Percentiles rank a stretch among this genome's conserved stretches.
Conservation (phyloP, 805 yeast genomes). For the Kregervanrija pseudodelftensis region DNA sequence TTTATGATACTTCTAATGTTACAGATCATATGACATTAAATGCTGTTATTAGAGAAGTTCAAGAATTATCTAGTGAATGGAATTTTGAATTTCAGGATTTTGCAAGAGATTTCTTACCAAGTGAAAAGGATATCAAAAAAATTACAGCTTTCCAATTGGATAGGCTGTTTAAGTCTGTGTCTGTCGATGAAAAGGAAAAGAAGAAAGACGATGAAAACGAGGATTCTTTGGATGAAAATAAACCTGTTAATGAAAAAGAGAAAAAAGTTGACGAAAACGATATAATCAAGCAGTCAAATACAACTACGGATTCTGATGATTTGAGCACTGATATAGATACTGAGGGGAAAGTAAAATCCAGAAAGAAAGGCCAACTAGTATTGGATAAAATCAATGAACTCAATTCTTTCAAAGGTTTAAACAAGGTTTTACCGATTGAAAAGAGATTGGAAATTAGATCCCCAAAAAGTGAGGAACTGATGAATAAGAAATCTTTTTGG, state of each 20-base stretch:
- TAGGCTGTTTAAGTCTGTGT: constrained; percentile 51
- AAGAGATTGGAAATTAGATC: neutral
- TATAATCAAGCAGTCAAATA: constrained; percentile 4
- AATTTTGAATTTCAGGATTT: constrained; percentile 75
- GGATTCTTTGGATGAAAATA: constrained; percentile 10
- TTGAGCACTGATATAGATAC: neutral
- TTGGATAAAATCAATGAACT: constrained; percentile 20
- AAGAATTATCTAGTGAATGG: constrained; percentile 82
- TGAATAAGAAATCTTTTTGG: constrained; percentile 16
- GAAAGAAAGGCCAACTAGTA: constrained; percentile 16
- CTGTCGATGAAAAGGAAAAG: constrained; percentile 12
- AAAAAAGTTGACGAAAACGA: constrained; percentile 6
- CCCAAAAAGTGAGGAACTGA: constrained; percentile 10
- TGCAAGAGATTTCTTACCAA: constrained; percentile 72
- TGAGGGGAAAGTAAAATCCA: constrained; percentile 5
- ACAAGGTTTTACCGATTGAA: too few species aligned
- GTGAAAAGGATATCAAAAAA: constrained; percentile 86
- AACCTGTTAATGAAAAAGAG: constrained; percentile 8
- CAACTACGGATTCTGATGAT: neutral
- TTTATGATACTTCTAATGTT: constrained; percentile 50
- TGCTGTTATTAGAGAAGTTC: constrained; percentile 59
- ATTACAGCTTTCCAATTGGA: constrained; percentile 84
- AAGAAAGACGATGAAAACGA: constrained; percentile 3
- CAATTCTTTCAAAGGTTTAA: neutral
- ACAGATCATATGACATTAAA: constrained; percentile 69